phyloP scores from a whole-genome alignment of 768 basidiomycete species.

The Strobilomyces dryophilus region DNA sequence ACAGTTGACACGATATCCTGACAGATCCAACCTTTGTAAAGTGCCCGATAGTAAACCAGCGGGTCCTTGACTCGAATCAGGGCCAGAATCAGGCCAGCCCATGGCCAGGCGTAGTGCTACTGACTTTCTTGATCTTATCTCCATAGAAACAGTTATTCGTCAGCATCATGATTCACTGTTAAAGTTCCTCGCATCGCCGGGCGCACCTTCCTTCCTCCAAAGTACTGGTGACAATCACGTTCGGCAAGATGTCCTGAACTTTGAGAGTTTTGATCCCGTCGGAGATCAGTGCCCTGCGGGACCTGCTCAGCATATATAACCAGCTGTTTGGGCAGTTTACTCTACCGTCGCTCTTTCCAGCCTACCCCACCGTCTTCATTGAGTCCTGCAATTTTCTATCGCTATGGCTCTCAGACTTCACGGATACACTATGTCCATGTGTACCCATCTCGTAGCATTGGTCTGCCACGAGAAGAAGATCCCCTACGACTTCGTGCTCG shows the following conservation, averaged over 20 bases:
- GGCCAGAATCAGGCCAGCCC: too few relatives aligned
- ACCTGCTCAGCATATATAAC: neutral
- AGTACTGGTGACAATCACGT: too few relatives aligned
- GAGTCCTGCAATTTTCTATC: neutral
- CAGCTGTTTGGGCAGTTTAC: neutral
- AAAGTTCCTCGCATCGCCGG: too few relatives aligned
- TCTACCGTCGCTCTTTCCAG: neutral
- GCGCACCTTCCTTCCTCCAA: too few relatives aligned
- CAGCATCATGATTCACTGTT: too few relatives aligned
- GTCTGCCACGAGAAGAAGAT: conserved; percentile 54
- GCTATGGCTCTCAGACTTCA: conserved; percentile 37
- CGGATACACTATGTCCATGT: conserved; percentile 38
- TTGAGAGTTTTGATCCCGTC: neutral
- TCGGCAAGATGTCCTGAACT: too few relatives aligned
- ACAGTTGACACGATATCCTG: too few relatives aligned
- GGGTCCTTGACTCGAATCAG: too few relatives aligned
- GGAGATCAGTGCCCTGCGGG: neutral
- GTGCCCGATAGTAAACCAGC: too few relatives aligned
- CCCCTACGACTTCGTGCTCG: conserved; percentile 45
- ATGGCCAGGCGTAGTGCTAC: neutral
- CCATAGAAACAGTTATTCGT: neutral
- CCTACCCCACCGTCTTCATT: neutral
- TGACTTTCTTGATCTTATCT: neutral
- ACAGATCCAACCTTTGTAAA: too few relatives aligned
- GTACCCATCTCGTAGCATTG: conserved; percentile 48